Evolutionary conservation across 371 early-diverging fungal species (phyloP), one percentile per base, ranked within the genome.

Genomic region (Rhizomucor pusillus): DNA sequence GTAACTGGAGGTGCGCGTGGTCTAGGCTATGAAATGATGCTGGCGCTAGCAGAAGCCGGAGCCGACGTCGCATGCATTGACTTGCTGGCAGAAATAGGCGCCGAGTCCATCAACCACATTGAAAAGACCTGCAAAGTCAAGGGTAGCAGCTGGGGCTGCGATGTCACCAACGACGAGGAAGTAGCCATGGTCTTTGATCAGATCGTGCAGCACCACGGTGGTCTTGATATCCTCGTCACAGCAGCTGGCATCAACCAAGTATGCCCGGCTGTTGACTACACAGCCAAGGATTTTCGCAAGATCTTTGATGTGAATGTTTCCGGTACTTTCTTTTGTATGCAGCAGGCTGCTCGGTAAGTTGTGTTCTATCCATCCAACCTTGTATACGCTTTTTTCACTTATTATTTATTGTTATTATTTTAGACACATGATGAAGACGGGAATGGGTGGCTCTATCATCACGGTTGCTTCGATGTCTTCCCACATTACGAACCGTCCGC

Each of bases 1-100:
- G 71, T 76, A 18, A 75, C 75, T 5, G 75, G 75, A 19, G 73
- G 76, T 47, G 76, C 76, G 13, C 60, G 76, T 50, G 76, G 76
- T 41, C 46, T 76, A 19, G 76, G 73, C 3, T 70, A 56, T 54
- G 69, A 69, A 52, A 76, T 76, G 75, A 69, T 69, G 73, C 57
- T 56, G 16, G 65, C 67, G 11, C 53, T 72, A 23, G 72, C 73
- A 11, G 72, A 71, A 44, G 55, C 62, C 33, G 74, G 74, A 24
- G 74, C 74, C 7, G 62, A 60, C 25, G 68, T 73, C 5, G 74
- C 71, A 14, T 74, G 71, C 37, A 59, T 74, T 43, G 69, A 74
- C 49, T 22, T 71, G 13, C 34, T 54, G 22, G 54, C 57, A 18
- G 64, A 60, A 10, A 52, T 43, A 10, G 59, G 68, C 23, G 45